A percentile compares a stretch with the other conserved stretches of the same genome.
Evolutionary conservation across 75 land plant species (phyloP).

Genomic region (Chamaecyparis obtusa): DNA sequence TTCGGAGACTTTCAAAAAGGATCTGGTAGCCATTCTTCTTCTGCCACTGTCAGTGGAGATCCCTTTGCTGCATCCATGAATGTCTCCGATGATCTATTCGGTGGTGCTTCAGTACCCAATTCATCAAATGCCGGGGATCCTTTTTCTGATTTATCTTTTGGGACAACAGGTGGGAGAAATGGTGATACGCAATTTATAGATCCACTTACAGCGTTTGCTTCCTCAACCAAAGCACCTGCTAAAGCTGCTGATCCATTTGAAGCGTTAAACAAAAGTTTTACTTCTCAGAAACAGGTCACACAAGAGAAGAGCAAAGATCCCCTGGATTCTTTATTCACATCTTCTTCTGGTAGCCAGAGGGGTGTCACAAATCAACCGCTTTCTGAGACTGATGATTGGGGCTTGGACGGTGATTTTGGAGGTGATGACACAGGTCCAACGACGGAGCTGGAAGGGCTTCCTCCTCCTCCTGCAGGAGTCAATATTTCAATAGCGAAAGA

Average conservation of each 20-base stretch:
- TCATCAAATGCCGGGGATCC: constrained; percentile 7
- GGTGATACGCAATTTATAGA: not conserved
- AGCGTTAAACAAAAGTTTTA: not conserved
- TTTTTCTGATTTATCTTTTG: constrained; percentile 7
- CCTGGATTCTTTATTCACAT: constrained; percentile 51
- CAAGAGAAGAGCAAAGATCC: constrained; percentile 37
- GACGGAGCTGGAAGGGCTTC: constrained; percentile 88
- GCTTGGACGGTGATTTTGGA: constrained; percentile 52
- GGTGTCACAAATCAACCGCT: constrained; percentile 20
- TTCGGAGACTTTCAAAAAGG: constrained; percentile 22
- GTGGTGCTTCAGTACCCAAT: not conserved
- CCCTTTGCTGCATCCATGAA: constrained; percentile 19
- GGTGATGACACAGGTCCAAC: constrained; percentile 52
- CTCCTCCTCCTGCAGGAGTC: constrained; percentile 90
- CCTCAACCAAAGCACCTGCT: constrained; percentile 1
- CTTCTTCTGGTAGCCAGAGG: constrained; percentile 21
- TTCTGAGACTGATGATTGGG: constrained; percentile 68
- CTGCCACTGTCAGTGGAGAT: not conserved
- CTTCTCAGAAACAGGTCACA: constrained; percentile 23
- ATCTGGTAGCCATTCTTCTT: not conserved
- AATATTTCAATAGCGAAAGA: constrained; percentile 55
- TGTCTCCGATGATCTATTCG: constrained; percentile 8
- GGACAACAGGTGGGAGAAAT: not conserved
- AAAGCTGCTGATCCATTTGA: constrained; percentile 27
- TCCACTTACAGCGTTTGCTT: constrained; percentile 3